Conservation (phyloP, 2,329 filamentous ascomycete species). For the Knoxdaviesia proteae region DNA sequence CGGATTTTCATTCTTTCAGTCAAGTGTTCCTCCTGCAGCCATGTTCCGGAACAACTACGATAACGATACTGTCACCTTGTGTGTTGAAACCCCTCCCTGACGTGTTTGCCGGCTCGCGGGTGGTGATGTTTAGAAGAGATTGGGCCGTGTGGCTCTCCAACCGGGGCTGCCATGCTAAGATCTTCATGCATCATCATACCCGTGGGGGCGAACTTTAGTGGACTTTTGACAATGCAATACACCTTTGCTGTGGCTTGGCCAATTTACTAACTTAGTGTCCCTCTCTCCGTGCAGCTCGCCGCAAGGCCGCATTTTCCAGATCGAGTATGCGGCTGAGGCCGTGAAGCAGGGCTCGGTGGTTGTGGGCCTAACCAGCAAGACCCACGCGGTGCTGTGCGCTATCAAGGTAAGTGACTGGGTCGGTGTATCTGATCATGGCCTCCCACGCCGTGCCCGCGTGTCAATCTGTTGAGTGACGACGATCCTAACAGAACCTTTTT, state of each 20-base stretch:
- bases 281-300: slow-evolving; percentile 48
- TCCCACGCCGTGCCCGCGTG: not conserved
- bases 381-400: slow-evolving; percentile 85
- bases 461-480: not conserved
- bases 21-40: slow-evolving; percentile 4
- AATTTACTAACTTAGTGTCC: slow-evolving; percentile 2
- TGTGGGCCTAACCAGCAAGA: slow-evolving; percentile 93
- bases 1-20: no score
- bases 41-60: slow-evolving; percentile 99
- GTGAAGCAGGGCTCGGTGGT: slow-evolving; percentile 98
- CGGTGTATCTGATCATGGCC: not conserved
- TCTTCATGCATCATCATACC: no score
- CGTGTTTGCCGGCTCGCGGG: slow-evolving; percentile 9
- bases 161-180: no score
- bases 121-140: not conserved
- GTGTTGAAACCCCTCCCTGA: slow-evolving; percentile 20
- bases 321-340: slow-evolving; percentile 95
- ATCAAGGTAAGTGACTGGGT: slow-evolving; percentile 50
- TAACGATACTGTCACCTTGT: slow-evolving; percentile 99
- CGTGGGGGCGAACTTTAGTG: no score
- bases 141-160: no score
- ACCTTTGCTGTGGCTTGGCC: no score
- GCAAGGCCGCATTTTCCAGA: slow-evolving; percentile 97
- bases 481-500: not conserved
- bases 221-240: no score